Base-by-base conservation (phyloP, 176 grass and related monocot genomes). In the Aegilops sharonensis region DNA sequence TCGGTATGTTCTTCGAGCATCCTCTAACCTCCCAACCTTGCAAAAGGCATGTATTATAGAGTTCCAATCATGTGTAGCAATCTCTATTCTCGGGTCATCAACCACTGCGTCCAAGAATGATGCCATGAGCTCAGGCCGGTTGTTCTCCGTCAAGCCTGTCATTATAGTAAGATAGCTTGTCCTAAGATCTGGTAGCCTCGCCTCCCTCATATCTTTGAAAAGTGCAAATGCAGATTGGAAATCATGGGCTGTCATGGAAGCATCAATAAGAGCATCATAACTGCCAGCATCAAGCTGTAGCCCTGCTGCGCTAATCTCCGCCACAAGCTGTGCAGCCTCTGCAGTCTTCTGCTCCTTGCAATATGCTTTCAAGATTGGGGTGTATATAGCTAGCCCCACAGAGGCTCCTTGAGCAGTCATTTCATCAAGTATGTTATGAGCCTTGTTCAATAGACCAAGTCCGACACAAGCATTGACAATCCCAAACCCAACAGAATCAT, bases 131-230 rank as follows among this genome's bases (percentile, higher is more conserved):
- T 89, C 97, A 77, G 97, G 92, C 14, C 90, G 85, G 56, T 98
- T 91, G 73, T 95, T 98, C 85, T 98, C 97, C 23, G 91, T 98
- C 75, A 98, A 90, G 29, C 97, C 97, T 40, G 92, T 98, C 97
- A 98, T 98, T 81, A 98, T 98, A 75, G 97, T 95, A 77, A 98
- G 92, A 88, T 98, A 98, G 21, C 97, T 95, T 63, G 84, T 94
- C 73, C 90, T 94, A 65, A 98, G 86, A 63, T 98, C 88, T 71
- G 90, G 84, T 57, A 98, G 79, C 72, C 88, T 95, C 9, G 92
- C 97, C 83, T 95, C 97, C 71, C 94, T 90, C 94, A 98, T 95
- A 64, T 98, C 97, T 86, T 90, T 92, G 35, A 94, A 98, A 81
- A 98, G 93, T 91, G 97, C 79, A 74, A 98, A 98, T 29, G 97